A percentile compares a stretch with the other conserved stretches of the same genome.
These are phyloP conservation scores for Pestalotiopsis fici DNA, from an alignment of 2,329 filamentous ascomycete species.

Conservation along the genomic window DNA sequence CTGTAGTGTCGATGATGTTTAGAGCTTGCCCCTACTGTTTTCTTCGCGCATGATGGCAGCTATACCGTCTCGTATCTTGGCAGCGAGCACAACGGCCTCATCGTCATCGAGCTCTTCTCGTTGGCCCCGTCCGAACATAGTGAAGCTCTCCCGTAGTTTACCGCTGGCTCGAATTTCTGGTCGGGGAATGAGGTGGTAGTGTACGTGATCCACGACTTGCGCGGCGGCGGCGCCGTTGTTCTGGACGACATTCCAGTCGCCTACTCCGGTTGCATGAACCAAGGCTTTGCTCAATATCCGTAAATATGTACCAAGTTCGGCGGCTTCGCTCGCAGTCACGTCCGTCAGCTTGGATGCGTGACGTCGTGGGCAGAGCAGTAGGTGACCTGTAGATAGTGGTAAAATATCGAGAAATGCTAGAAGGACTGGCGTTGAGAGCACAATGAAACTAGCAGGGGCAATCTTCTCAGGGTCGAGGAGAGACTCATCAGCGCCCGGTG, in stretches of 20 bases:
- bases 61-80: conserved; percentile 50
- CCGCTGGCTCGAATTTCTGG: conserved; percentile 64
- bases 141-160: conserved; percentile 65
- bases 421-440: conserved; percentile 76
- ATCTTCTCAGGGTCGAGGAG: conserved; percentile 25
- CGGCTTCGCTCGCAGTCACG: conserved; percentile 62
- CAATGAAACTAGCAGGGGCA: conserved; percentile 55
- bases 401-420: conserved; percentile 93
- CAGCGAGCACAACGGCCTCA: conserved; percentile 64
- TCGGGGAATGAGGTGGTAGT: conserved; percentile 91
- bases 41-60: conserved; percentile 48
- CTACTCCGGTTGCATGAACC: conserved; percentile 66
- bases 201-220: conserved; percentile 90
- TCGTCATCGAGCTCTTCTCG: conserved; percentile 77
- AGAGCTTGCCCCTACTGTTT: conserved; percentile 40
- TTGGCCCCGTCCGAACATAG: conserved; percentile 78
- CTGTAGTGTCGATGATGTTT: conserved; percentile 11
- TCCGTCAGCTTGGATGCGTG: conserved; percentile 81
- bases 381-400: conserved; percentile 80
- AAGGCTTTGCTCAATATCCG: conserved; percentile 74
- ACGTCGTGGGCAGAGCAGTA: conserved; percentile 76
- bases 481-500: conserved; percentile 20
- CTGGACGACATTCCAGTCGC: conserved; percentile 95
- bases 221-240: conserved; percentile 90
- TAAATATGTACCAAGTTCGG: conserved; percentile 68